phyloP scores from a whole-genome alignment of 306 rosid species.

The Cyclanthera cordifolia region DNA sequence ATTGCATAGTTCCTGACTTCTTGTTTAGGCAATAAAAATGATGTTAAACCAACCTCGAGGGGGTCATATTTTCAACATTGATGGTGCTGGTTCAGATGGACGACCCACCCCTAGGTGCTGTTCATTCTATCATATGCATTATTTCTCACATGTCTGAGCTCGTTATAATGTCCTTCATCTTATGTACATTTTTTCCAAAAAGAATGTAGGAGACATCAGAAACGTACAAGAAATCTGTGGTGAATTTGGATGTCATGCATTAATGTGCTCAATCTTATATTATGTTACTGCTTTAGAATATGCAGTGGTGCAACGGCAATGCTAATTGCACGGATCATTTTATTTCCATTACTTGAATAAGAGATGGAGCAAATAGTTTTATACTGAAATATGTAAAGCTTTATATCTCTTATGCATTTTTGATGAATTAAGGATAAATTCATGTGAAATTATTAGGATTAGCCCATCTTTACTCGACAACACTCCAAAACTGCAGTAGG shows the following conservation, averaged over 20 bases:
- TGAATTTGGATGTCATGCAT: neutral
- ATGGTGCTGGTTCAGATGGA: conserved; percentile 98
- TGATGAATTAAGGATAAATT: neutral
- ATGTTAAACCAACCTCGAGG: conserved; percentile 80
- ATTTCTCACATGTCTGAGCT: conserved; percentile 11
- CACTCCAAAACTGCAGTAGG: neutral
- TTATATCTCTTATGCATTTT: neutral
- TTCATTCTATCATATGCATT: conserved; percentile 18
- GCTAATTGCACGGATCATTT: neutral
- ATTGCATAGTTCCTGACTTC: conserved; percentile 22
- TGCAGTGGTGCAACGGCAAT: neutral
- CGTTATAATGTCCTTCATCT: neutral
- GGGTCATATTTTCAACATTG: conserved; percentile 91
- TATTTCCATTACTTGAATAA: neutral
- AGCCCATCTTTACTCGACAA: neutral
- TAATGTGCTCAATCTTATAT: conserved; percentile 5
- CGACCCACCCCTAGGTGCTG: conserved; percentile 87
- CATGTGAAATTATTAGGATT: neutral
- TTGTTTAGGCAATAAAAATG: conserved; percentile 74
- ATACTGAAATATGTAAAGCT: neutral
- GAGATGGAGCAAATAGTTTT: neutral
- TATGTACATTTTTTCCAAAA: neutral
- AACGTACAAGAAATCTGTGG: neutral
- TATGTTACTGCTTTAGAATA: neutral
- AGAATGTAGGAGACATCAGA: neutral